phyloP scores from a whole-genome alignment of 192 early-diverging fungal genomes.

The Linnemannia exigua region DNA sequence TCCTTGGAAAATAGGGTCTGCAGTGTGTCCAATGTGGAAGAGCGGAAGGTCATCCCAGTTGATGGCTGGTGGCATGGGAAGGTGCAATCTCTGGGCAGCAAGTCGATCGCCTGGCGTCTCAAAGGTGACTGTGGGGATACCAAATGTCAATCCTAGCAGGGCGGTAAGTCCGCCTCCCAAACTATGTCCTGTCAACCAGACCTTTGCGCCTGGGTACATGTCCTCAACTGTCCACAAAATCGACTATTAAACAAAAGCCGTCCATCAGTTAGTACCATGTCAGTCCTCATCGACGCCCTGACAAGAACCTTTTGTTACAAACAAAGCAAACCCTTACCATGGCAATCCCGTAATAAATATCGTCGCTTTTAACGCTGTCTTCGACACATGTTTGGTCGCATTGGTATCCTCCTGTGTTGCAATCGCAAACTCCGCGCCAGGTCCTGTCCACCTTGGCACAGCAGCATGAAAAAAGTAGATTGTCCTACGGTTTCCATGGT shows the following conservation, averaged over 20 bases:
- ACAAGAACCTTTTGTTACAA: not conserved
- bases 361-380: slow-evolving; percentile 70
- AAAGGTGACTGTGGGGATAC: slow-evolving; percentile 85
- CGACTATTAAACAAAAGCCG: slow-evolving; percentile 54
- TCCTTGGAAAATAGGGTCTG: slow-evolving; percentile 94
- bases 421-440: slow-evolving; percentile 91
- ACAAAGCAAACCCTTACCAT: slow-evolving; percentile 48
- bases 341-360: slow-evolving; percentile 78
- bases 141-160: slow-evolving; percentile 86
- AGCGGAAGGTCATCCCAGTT: slow-evolving; percentile 79
- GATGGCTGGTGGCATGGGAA: slow-evolving; percentile 72
- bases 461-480: slow-evolving; percentile 96
- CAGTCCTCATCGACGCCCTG: not conserved
- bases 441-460: slow-evolving; percentile 86
- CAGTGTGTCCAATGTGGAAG: slow-evolving; percentile 92
- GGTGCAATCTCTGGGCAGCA: slow-evolving; percentile 84
- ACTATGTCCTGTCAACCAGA: slow-evolving; percentile 93
- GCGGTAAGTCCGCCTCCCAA: slow-evolving; percentile 82
- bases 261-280: not conserved
- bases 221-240: slow-evolving; percentile 74
- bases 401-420: slow-evolving; percentile 70
- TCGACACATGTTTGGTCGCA: slow-evolving; percentile 76
- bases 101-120: slow-evolving; percentile 89
- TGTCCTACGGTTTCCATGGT: slow-evolving; percentile 70
- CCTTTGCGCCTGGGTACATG: slow-evolving; percentile 75